phyloP scores from a whole-genome alignment of 1,284 basidiomycete species.

The Leucoagaricus sp. region DNA sequence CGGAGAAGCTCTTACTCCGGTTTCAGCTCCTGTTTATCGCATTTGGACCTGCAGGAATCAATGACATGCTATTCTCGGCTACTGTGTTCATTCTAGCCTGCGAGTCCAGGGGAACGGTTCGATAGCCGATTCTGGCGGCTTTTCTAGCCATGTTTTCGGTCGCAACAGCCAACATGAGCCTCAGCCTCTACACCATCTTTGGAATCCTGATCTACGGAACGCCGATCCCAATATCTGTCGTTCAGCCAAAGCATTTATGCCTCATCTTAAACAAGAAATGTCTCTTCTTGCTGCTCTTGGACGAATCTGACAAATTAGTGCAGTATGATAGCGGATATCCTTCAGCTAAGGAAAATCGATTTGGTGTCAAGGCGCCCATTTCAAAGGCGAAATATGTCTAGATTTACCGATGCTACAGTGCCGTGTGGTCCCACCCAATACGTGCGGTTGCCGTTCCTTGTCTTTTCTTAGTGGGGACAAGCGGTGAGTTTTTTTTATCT shows the following conservation, averaged over 20 bases:
- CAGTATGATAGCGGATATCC: constrained; percentile 22
- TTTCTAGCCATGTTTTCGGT: constrained; percentile 14
- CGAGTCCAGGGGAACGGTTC: not conserved
- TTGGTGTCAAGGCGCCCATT: no score
- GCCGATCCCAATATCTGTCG: not conserved
- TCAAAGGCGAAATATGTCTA: no score
- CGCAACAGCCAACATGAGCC: constrained; percentile 13
- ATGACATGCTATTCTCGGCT: constrained; percentile 13
- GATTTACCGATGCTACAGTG: constrained; percentile 26
- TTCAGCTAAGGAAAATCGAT: constrained; percentile 19
- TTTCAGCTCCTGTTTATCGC: no score
- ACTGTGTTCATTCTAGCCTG: constrained; percentile 5
- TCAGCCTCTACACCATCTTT: constrained; percentile 14
- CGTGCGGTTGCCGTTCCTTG: constrained; percentile 18
- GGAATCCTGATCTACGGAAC: constrained; percentile 7
- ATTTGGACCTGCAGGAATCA: constrained; percentile 1
- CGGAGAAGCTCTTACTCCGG: no score
- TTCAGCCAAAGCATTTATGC: constrained; percentile 14
- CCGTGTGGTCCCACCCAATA: constrained; percentile 22
- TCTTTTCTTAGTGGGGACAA: constrained; percentile 18
- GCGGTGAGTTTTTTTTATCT: constrained; percentile 20
- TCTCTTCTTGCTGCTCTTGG: not conserved
- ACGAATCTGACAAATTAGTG: not conserved
- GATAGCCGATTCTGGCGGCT: constrained; percentile 14
- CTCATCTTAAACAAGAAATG: constrained; percentile 16